Evolutionary conservation across 371 early-diverging fungal species (phyloP).

Genomic region (Rhizopus stolonifer): DNA sequence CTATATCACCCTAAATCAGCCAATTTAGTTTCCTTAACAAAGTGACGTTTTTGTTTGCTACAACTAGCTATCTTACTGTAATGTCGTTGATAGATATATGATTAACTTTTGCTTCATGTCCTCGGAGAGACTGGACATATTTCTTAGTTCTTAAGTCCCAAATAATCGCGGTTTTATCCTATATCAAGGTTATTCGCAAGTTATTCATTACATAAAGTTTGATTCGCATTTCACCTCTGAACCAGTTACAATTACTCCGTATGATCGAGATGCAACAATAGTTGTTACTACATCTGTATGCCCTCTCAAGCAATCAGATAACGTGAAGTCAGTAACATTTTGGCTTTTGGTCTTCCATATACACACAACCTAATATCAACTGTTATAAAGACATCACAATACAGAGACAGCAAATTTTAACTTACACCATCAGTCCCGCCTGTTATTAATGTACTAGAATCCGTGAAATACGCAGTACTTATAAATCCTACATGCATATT

Average conservation of each 20-base stretch:
- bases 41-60: constrained; percentile 5
- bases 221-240: constrained; percentile 66
- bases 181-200: not conserved
- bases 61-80: constrained; percentile 32
- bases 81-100: constrained; percentile 61
- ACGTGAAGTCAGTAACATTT: constrained; percentile 46
- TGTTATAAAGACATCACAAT: not conserved
- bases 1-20: constrained; percentile 64
- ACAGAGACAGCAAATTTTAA: not conserved
- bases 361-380: constrained; percentile 58
- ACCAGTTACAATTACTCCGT: constrained; percentile 70
- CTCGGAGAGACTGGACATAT: constrained; percentile 60
- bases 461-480: constrained; percentile 63
- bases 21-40: constrained; percentile 20
- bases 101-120: constrained; percentile 61
- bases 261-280: constrained; percentile 64
- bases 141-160: constrained; percentile 75
- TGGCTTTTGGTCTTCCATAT: constrained; percentile 58
- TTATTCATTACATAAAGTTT: not conserved
- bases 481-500: constrained; percentile 71
- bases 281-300: constrained; percentile 63
- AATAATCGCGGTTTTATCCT: constrained; percentile 71
- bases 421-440: constrained; percentile 70
- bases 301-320: constrained; percentile 63
- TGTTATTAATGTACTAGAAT: constrained; percentile 66